Percentiles rank a stretch among this genome's conserved stretches.
phyloP scores from a whole-genome alignment of 208 protist species.

The Trypanosoma brucei region DNA sequence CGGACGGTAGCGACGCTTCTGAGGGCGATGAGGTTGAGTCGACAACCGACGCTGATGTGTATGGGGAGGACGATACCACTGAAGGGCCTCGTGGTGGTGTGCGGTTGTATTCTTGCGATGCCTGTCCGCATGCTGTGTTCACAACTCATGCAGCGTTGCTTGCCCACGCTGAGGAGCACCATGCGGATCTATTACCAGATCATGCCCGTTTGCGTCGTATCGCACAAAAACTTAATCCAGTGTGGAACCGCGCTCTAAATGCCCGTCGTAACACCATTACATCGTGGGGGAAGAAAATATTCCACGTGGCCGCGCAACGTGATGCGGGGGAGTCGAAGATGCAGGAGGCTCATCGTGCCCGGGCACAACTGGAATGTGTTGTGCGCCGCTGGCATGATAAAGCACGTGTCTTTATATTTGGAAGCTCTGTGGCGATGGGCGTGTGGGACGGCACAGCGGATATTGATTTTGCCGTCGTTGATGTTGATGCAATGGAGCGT shows the following conservation, averaged over 20 bases:
- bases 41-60: conserved; percentile 1
- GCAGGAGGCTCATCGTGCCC: conserved; percentile 69
- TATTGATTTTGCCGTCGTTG: conserved; percentile 88
- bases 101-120: conserved; percentile 66
- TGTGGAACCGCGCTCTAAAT: conserved; percentile 38
- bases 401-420: conserved; percentile 82
- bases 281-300: conserved; percentile 51
- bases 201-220: conserved; percentile 47
- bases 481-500: conserved; percentile 56
- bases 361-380: conserved; percentile 76
- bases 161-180: conserved; percentile 50
- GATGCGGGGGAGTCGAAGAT: conserved; percentile 76
- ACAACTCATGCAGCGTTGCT: conserved; percentile 41
- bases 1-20: conserved; percentile 9
- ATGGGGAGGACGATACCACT: conserved; percentile 5
- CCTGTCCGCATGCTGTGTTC: conserved; percentile 55
- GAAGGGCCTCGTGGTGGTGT: not conserved
- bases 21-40: not conserved
- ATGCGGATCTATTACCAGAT: conserved; percentile 45
- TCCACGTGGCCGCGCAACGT: conserved; percentile 48
- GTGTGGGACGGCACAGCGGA: conserved; percentile 86
- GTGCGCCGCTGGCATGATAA: conserved; percentile 71
- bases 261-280: conserved; percentile 29
- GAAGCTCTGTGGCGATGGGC: conserved; percentile 74
- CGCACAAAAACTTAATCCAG: conserved; percentile 33